Evolutionary conservation across 352 stramenopile genomes (phyloP).

Genomic region (Pythium aristosporum): DNA sequence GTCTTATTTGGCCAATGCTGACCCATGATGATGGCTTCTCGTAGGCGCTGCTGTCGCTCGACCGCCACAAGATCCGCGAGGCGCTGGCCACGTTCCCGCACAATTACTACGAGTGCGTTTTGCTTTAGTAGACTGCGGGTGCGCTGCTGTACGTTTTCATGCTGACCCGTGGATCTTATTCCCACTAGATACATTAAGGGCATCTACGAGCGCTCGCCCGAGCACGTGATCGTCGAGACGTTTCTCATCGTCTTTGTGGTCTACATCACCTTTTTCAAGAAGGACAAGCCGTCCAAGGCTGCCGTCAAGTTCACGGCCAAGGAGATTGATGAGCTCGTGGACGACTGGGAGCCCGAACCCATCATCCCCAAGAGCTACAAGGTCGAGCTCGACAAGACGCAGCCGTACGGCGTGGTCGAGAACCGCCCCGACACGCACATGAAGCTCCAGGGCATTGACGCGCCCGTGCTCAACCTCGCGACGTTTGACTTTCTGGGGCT

Average conservation of each 20-base stretch:
- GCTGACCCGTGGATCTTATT: not conserved
- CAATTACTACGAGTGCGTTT: conserved; percentile 69
- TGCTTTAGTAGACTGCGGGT: not conserved
- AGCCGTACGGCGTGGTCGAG: conserved; percentile 78
- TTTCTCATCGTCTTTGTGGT: conserved; percentile 95
- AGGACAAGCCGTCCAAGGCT: conserved; percentile 60
- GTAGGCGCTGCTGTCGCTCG: conserved; percentile 68
- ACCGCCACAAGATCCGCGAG: conserved; percentile 55
- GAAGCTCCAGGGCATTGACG: conserved; percentile 66
- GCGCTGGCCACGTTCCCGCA: conserved; percentile 60
- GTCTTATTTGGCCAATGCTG: too few relatives aligned
- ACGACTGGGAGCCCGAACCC: conserved; percentile 88
- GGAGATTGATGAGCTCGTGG: conserved; percentile 91
- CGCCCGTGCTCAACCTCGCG: conserved; percentile 92
- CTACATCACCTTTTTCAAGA: conserved; percentile 92
- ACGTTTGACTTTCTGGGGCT: conserved; percentile 97
- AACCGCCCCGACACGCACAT: conserved; percentile 78
- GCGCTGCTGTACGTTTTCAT: too few relatives aligned
- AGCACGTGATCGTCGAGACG: conserved; percentile 98
- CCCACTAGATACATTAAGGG: conserved; percentile 60
- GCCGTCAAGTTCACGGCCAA: conserved; percentile 70
- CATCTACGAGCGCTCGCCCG: conserved; percentile 82
- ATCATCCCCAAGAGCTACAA: conserved; percentile 63
- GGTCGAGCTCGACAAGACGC: conserved; percentile 35
- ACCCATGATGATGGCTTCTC: too few relatives aligned